Percentiles rank a stretch among this genome's conserved stretches.
phyloP scores from a whole-genome alignment of 805 yeast species.

The Pachysolen tannophilus region DNA sequence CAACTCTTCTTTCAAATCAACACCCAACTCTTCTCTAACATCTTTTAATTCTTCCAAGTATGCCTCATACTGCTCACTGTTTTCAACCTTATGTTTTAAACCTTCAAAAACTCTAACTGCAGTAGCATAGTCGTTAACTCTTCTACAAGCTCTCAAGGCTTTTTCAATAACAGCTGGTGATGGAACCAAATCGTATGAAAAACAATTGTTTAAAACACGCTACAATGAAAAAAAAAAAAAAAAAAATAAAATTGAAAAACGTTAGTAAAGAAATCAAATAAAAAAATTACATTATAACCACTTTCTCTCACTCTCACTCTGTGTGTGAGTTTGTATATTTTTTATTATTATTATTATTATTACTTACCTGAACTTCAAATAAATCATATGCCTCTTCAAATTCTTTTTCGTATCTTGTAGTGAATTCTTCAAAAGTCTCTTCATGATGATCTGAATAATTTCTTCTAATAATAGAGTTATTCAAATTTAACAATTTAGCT shows the following conservation, averaged over 20 bases:
- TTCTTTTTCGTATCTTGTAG: constrained; percentile 84
- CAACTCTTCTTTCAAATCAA: constrained; percentile 87
- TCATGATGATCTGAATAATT: constrained; percentile 78
- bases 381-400: constrained; percentile 89
- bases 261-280: neutral
- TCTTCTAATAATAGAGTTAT: constrained; percentile 33
- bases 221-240: constrained; percentile 29
- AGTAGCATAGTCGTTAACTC: constrained; percentile 97
- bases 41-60: constrained; percentile 92
- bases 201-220: constrained; percentile 95
- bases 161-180: constrained; percentile 94
- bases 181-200: constrained; percentile 97
- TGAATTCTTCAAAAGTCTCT: constrained; percentile 93
- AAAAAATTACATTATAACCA: neutral
- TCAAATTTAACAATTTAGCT: constrained; percentile 14
- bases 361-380: constrained; percentile 62
- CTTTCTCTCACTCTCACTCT: neutral
- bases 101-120: constrained; percentile 99
- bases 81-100: constrained; percentile 92
- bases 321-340: neutral
- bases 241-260: neutral
- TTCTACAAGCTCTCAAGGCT: constrained; percentile 96
- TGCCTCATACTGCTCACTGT: constrained; percentile 87
- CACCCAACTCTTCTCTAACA: constrained; percentile 85
- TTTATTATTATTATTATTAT: neutral